Evolutionary conservation across 2,329 filamentous ascomycete species (phyloP).

Genomic region (Teratosphaeria epicoccoides): DNA sequence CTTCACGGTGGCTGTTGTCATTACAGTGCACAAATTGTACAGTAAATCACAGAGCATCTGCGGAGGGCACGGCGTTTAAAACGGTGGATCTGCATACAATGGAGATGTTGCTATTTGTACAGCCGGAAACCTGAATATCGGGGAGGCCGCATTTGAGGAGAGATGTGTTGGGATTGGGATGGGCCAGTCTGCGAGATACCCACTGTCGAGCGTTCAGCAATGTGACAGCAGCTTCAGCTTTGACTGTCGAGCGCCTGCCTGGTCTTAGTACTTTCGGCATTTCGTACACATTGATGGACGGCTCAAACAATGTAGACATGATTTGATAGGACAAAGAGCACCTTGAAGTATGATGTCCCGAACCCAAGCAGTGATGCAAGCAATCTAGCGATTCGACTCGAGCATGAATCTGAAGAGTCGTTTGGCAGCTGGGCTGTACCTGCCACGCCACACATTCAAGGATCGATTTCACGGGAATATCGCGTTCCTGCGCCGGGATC

Average conservation of each 20-base stretch:
- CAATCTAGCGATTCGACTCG: no score
- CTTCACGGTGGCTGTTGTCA: neutral
- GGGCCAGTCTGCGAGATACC: neutral
- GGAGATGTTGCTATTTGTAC: neutral
- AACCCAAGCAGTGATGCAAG: neutral
- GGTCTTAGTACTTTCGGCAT: neutral
- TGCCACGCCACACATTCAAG: neutral
- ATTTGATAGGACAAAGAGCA: neutral
- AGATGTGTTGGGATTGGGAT: neutral
- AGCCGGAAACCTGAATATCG: neutral
- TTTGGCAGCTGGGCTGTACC: neutral
- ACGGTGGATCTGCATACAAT: neutral
- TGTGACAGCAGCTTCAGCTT: neutral
- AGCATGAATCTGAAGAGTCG: neutral
- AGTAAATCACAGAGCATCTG: constrained; percentile 1
- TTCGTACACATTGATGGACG: neutral
- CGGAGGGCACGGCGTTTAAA: neutral
- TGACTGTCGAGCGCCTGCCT: neutral
- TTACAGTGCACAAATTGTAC: neutral
- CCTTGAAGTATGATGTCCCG: neutral
- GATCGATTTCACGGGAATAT: neutral
- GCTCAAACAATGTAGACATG: no score
- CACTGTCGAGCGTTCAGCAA: neutral
- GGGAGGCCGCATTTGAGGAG: neutral
- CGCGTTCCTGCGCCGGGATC: neutral